Base-by-base conservation (phyloP, 768 basidiomycete genomes). In the Tylopilus intermedius region DNA sequence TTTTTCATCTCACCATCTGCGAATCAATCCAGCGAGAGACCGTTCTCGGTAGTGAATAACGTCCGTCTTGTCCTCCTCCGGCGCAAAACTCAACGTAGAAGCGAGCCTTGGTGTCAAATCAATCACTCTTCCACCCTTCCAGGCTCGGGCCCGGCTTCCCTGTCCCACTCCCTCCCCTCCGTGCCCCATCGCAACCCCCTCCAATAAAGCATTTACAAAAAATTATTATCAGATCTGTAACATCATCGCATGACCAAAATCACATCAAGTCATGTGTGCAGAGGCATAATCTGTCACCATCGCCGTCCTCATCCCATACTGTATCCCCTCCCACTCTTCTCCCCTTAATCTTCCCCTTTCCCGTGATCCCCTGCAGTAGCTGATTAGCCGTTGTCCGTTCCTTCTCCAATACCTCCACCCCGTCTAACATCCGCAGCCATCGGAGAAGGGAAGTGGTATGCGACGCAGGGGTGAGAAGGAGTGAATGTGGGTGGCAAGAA, bases 361-460 rank as follows among this genome's bases (percentile, higher is more conserved):
- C 72, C 74, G 72, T 69, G 58, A 82, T 76, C 58, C 81, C 78
- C 67, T 70, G 70, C 59, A 92, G 71, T 64, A 96, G 66, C 62
- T 79, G 74, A 70, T 79, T 76, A 55, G 88, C 90, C 76, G 94
- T 96, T 57, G 74, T 74, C 73, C 86, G 79, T 79, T 97, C 94
- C 77, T 89, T 90, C 65, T 78, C 80, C 68, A 79, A 79, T 63
- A 95, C 81, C 55, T 77, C 77, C 63, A 98, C 82, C 50, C 95
- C 95, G 72, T 99, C 95, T 63, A 99, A 71, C 75, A 84, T 71
- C 62, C 85, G 18, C 18, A 18, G 62, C 82, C 84, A 30, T 81
- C 80, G 21, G 81, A 80, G 55, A 54, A 64, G 58, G 62, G 61
- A 24, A 47, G 41, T 43, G 55, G 38, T 54, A 59, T 39, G 58